A percentile compares a stretch with the other conserved stretches of the same genome.
Conservation (phyloP, 768 basidiomycete species). For the Mycena chlorophos region DNA sequence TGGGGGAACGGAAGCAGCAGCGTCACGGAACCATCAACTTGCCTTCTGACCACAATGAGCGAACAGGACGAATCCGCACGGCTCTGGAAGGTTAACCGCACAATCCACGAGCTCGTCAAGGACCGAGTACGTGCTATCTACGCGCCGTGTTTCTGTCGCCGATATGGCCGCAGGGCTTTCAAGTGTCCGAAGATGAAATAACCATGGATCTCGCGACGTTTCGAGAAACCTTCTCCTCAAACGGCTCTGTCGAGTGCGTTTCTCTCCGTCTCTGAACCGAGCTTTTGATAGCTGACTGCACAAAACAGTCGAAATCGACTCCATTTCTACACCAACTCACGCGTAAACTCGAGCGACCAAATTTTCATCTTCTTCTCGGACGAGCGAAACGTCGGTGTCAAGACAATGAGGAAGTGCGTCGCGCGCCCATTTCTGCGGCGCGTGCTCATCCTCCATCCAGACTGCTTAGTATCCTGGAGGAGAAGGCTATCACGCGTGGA, state of each 20-base stretch:
- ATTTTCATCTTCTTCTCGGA: conserved; percentile 97
- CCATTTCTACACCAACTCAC: conserved; percentile 85
- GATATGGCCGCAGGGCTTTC: conserved; percentile 64
- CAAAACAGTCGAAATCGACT: conserved; percentile 74
- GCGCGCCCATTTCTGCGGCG: not conserved
- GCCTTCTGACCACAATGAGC: conserved; percentile 47
- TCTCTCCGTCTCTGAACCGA: not conserved
- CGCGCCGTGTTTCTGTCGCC: conserved; percentile 19
- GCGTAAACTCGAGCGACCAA: conserved; percentile 65
- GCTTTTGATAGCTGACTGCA: conserved; percentile 6
- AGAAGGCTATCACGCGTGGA: conserved; percentile 85
- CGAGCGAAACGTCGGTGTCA: conserved; percentile 92
- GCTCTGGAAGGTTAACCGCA: conserved; percentile 94
- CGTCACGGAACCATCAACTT: no score
- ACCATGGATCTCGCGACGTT: conserved; percentile 84
- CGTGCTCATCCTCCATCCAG: conserved; percentile 41
- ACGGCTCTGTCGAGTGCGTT: conserved; percentile 83
- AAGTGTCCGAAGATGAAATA: conserved; percentile 93
- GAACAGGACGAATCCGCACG: conserved; percentile 81
- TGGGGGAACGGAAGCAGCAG: no score
- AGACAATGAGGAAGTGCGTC: conserved; percentile 94
- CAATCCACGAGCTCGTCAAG: conserved; percentile 93
- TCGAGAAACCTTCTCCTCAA: conserved; percentile 67
- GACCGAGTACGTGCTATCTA: conserved; percentile 70
- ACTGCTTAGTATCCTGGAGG: conserved; percentile 85